Conservation (phyloP, 2,329 filamentous ascomycete genomes). For the Zelopaecilomyces penicillatus region DNA sequence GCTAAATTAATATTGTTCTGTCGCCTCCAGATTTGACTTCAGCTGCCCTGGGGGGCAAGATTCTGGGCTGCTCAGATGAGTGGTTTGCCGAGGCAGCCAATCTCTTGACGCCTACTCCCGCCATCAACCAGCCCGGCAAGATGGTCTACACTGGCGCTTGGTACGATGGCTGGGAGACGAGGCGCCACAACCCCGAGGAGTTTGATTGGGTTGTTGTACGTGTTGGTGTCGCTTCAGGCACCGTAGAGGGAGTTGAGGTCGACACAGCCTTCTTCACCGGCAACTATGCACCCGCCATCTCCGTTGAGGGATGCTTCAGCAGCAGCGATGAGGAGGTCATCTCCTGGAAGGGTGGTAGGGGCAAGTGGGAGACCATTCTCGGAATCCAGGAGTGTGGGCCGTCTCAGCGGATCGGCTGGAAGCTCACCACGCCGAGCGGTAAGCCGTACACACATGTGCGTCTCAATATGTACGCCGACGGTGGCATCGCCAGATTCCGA, state of each 20-base stretch:
- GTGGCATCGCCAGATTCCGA: slow-evolving; percentile 72
- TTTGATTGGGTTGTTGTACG: slow-evolving; percentile 62
- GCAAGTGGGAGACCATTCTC: slow-evolving; percentile 66
- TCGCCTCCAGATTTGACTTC: slow-evolving; percentile 48
- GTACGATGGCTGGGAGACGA: slow-evolving; percentile 65
- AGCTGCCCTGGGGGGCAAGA: slow-evolving; percentile 51
- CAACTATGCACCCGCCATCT: slow-evolving; percentile 73
- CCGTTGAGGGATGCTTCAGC: slow-evolving; percentile 67
- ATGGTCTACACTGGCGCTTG: slow-evolving; percentile 63
- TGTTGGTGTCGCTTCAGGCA: slow-evolving; percentile 62
- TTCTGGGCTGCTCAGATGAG: slow-evolving; percentile 58
- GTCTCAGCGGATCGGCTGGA: slow-evolving; percentile 65
- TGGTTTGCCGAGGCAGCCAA: slow-evolving; percentile 61
- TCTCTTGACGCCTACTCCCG: slow-evolving; percentile 54
- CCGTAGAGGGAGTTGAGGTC: slow-evolving; percentile 65
- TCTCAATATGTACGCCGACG: slow-evolving; percentile 79
- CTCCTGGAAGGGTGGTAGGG: slow-evolving; percentile 49
- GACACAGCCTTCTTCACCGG: slow-evolving; percentile 77
- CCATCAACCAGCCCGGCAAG: slow-evolving; percentile 55
- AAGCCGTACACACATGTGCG: slow-evolving; percentile 73
- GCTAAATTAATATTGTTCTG: neutral
- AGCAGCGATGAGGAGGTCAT: slow-evolving; percentile 55
- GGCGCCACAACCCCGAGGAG: slow-evolving; percentile 53
- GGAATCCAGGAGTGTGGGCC: slow-evolving; percentile 64
- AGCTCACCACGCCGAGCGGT: slow-evolving; percentile 46